Evolutionary conservation across 2,329 filamentous ascomycete species (phyloP).

Genomic region (Lasiodiplodia gonubiensis): DNA sequence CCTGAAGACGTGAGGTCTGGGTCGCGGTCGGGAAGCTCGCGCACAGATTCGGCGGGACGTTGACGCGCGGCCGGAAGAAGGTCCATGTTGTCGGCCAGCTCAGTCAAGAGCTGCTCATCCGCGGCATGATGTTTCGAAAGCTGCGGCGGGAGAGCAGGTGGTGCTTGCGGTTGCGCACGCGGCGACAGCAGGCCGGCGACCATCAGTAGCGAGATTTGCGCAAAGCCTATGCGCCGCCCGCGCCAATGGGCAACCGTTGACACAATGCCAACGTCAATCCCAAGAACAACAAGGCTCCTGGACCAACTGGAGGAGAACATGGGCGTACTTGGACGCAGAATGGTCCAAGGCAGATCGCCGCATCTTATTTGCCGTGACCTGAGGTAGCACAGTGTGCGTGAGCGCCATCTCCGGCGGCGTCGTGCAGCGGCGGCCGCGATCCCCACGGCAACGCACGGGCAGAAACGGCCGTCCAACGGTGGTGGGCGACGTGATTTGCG

Average conservation of each 20-base stretch:
- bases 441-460: conserved; percentile 19
- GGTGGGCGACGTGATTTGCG: conserved; percentile 1
- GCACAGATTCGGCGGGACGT: conserved; percentile 18
- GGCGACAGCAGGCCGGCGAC: conserved; percentile 14
- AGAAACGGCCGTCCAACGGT: conserved; percentile 11
- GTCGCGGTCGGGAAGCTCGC: conserved; percentile 1
- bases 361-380: conserved; percentile 18
- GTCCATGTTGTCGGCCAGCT: conserved; percentile 19
- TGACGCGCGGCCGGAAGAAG: conserved; percentile 23
- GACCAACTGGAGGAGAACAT: conserved; percentile 18
- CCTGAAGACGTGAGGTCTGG: conserved; percentile 17
- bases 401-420: conserved; percentile 12
- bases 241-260: conserved; percentile 15
- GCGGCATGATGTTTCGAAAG: conserved; percentile 16
- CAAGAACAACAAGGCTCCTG: conserved; percentile 8
- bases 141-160: neutral
- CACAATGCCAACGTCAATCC: conserved; percentile 1
- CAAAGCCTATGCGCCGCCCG: conserved; percentile 4
- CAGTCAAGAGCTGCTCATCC: conserved; percentile 10
- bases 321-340: neutral
- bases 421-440: neutral
- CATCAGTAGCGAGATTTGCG: conserved; percentile 18
- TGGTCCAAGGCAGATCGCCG: conserved; percentile 4
- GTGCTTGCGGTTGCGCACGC: conserved; percentile 6
- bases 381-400: neutral